These are phyloP conservation scores for Thelonectria rubi DNA, from an alignment of 2,329 filamentous ascomycete genomes.

Conservation along the genomic window DNA sequence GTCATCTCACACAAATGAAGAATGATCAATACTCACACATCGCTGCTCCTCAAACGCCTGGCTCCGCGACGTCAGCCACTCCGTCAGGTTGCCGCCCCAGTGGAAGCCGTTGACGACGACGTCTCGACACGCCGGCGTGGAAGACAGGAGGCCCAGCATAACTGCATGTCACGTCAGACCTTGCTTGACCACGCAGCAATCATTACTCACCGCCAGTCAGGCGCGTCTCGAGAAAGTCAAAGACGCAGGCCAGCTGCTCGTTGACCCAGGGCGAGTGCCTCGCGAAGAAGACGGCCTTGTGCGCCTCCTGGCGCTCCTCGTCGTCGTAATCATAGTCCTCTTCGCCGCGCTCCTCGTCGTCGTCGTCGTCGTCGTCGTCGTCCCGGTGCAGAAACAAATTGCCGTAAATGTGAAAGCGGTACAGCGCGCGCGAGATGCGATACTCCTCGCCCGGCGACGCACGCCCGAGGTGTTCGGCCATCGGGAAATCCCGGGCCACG, in stretches of 20 bases:
- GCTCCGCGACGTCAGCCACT: conserved; percentile 31
- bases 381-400: conserved; percentile 32
- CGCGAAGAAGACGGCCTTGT: conserved; percentile 37
- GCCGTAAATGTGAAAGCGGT: conserved; percentile 37
- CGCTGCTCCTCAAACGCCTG: conserved; percentile 35
- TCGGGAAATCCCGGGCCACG: conserved; percentile 15
- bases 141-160: conserved; percentile 34
- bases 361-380: not conserved
- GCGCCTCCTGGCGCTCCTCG: not conserved
- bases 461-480: conserved; percentile 3
- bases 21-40: conserved; percentile 25
- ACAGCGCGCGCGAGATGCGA: conserved; percentile 33
- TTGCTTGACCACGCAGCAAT: not conserved
- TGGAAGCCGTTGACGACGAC: conserved; percentile 34
- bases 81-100: conserved; percentile 35
- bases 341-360: too few species aligned
- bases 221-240: conserved; percentile 33
- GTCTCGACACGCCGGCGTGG: conserved; percentile 34
- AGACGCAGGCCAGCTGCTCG: conserved; percentile 36
- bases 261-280: conserved; percentile 37
- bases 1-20: not conserved
- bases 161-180: conserved; percentile 27
- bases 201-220: conserved; percentile 31
- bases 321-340: too few species aligned
- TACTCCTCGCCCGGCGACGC: conserved; percentile 26